Conservation (phyloP, 2,329 filamentous ascomycete genomes). For the Fusarium sp. region DNA sequence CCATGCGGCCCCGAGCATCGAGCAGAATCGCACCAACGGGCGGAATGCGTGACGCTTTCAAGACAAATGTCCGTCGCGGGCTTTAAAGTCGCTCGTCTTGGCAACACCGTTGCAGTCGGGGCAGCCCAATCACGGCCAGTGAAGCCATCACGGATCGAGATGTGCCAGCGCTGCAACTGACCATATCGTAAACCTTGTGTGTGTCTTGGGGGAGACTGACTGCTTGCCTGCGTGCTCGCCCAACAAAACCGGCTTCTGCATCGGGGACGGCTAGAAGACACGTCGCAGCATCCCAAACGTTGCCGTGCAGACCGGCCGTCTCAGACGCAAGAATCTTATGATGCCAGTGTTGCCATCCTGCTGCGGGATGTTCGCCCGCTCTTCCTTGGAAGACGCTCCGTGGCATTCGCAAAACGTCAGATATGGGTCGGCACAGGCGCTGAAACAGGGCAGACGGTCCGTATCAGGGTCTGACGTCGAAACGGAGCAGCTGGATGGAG, state of each 20-base stretch:
- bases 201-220: slow-evolving; percentile 15
- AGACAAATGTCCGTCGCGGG: slow-evolving; percentile 10
- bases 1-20: neutral
- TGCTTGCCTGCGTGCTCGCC: neutral
- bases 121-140: slow-evolving; percentile 23
- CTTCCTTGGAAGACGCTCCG: neutral
- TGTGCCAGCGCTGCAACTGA: slow-evolving; percentile 14
- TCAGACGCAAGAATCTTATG: slow-evolving; percentile 4
- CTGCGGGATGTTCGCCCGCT: neutral
- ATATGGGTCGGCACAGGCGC: neutral
- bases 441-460: slow-evolving; percentile 5
- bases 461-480: slow-evolving; percentile 5
- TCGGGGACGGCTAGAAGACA: neutral
- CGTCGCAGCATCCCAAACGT: neutral
- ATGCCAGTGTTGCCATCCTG: slow-evolving; percentile 5
- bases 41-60: slow-evolving; percentile 6
- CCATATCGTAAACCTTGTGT: slow-evolving; percentile 13
- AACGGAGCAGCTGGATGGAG: slow-evolving; percentile 4
- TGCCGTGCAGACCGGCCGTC: neutral
- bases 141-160: slow-evolving; percentile 34
- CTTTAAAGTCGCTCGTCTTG: slow-evolving; percentile 23
- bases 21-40: neutral
- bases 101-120: slow-evolving; percentile 11
- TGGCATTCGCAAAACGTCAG: slow-evolving; percentile 11
- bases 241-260: slow-evolving; percentile 7